Evolutionary conservation across 441 rosid species (phyloP).

Genomic region (Mallotus repandus): DNA sequence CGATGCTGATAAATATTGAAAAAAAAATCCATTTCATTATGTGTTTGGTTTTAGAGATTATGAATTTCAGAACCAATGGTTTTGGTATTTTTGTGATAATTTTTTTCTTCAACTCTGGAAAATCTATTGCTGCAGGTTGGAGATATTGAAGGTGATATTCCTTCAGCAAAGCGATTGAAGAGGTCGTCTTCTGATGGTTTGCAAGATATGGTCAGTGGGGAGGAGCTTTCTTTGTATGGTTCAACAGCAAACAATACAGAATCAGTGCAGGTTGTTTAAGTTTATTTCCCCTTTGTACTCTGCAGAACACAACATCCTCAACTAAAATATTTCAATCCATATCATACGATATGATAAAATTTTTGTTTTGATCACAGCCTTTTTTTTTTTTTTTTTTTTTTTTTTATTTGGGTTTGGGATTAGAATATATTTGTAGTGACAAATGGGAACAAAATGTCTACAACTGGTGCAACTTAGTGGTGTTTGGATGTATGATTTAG

Average conservation of each 20-base stretch:
- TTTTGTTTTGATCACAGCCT: too few relatives aligned
- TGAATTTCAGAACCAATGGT: not conserved
- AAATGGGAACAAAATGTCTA: not conserved
- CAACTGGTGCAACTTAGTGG: not conserved
- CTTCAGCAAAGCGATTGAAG: constrained; percentile 78
- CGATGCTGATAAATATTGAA: constrained; percentile 4
- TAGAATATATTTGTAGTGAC: too few relatives aligned
- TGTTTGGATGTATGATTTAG: not conserved
- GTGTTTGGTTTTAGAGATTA: constrained; percentile 2
- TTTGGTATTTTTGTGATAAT: not conserved
- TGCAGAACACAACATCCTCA: not conserved
- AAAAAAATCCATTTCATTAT: not conserved
- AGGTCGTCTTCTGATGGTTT: constrained; percentile 78
- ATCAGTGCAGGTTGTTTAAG: constrained; percentile 71
- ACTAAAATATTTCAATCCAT: not conserved
- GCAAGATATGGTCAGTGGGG: constrained; percentile 87
- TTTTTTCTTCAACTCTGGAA: constrained; percentile 2
- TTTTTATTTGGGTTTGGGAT: too few relatives aligned
- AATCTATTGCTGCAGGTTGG: constrained; percentile 58
- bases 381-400: too few relatives aligned
- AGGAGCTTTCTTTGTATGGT: constrained; percentile 91
- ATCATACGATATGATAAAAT: not conserved
- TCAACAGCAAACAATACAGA: constrained; percentile 75
- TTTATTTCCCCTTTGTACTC: constrained; percentile 15
- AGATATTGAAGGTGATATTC: constrained; percentile 86